These are phyloP conservation scores for Petunia secreta DNA, from an alignment of 257 asterid genomes.

Conservation along the genomic window DNA sequence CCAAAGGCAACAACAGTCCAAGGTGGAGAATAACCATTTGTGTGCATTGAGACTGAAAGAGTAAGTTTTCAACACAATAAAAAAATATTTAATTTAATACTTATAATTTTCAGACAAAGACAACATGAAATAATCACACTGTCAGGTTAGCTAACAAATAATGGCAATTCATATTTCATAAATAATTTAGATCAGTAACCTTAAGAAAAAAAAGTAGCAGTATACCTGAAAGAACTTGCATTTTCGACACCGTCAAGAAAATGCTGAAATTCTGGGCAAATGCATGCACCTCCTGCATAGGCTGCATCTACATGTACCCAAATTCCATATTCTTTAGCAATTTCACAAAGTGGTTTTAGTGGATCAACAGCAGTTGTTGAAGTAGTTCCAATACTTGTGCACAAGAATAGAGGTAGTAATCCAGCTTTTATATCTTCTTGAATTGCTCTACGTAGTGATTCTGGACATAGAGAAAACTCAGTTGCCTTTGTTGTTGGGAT, in stretches of 20 bases:
- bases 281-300: slow-evolving; percentile 72
- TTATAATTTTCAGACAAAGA: too few relatives aligned
- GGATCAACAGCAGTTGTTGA: slow-evolving; percentile 74
- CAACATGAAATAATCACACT: too few relatives aligned
- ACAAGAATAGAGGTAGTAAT: too few relatives aligned
- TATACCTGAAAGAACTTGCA: slow-evolving; percentile 37
- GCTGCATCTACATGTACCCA: slow-evolving; percentile 90
- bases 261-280: slow-evolving; percentile 65
- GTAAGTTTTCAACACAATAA: too few relatives aligned
- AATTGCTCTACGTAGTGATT: slow-evolving; percentile 43
- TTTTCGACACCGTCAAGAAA: slow-evolving; percentile 65
- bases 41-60: slow-evolving; percentile 74
- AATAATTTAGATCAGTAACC: too few relatives aligned
- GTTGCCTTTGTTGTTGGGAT: slow-evolving; percentile 39
- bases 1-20: slow-evolving; percentile 83
- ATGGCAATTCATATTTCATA: too few relatives aligned
- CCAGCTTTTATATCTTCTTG: too few relatives aligned
- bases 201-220: too few relatives aligned
- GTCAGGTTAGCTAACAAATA: too few relatives aligned
- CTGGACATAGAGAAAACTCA: slow-evolving; percentile 46
- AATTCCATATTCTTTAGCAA: slow-evolving; percentile 46
- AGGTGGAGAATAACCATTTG: slow-evolving; percentile 65
- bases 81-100: too few relatives aligned
- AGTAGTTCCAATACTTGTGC: background rate
- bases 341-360: slow-evolving; percentile 50